Base-by-base conservation (phyloP, 371 early-diverging fungal genomes). In the Neoconidiobolus thromboides region DNA sequence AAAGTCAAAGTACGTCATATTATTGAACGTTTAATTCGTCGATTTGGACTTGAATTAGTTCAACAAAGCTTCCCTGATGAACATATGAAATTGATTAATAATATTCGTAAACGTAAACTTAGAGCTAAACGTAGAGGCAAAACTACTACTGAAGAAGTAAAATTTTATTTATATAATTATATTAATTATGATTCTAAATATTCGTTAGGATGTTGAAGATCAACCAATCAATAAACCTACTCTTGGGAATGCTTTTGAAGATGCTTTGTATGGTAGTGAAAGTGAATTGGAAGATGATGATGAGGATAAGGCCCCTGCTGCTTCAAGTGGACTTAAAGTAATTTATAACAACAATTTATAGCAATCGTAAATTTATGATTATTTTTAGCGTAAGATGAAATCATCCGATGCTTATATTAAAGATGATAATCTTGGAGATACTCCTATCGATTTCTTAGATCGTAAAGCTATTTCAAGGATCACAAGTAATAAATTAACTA, bases 41-140 rank as follows among this genome's bases (percentile, higher is more conserved):
- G 83, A 9, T 89, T 93, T 69, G 79, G 80, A 2, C 78, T 82
- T 53, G 93, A 93, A 3, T 71, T 73, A 3, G 72, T 96, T 10
- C 83, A 80, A 56, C 73, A 73, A n/a, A 71, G 80, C 53, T 80
- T 89, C 2, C 96, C 98, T 6, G 89, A 89, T 63, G 83, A 81
- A 43, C 93, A 95, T 71, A 71, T 76, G 67, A 91, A 90, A 74
- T 73, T 96, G 41, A 73, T 97, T 58, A 61, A 72, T 63, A 97
- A 96, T 67, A 96, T 97, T 71, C 81, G 86, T 60, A 93, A 94
- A 72, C 80, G 91, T 55, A 80, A 87, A 60, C 80, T 91, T 67
- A 77, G 92, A 53, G 76, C 86, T 52, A 88, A 93, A 80, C 81
- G 86, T 60, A 70, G 72, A 65, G 88, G 83, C 76, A 76, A 77